Conservation (phyloP, 1,284 basidiomycete species). For the Trichosporon asahii region DNA sequence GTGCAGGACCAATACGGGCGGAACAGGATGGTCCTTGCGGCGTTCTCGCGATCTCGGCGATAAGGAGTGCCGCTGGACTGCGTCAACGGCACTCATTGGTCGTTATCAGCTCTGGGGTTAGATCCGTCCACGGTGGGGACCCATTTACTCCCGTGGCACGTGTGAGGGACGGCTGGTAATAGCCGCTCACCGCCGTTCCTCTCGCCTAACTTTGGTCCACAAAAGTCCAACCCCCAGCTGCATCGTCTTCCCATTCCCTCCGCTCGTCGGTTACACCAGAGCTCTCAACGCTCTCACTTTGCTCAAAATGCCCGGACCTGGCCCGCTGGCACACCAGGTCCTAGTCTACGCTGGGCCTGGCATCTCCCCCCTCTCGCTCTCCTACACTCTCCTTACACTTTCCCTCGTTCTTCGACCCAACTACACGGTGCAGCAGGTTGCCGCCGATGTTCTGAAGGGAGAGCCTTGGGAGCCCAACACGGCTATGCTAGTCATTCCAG, state of each 20-base stretch:
- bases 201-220: constrained; percentile 10
- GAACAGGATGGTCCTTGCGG: constrained; percentile 48
- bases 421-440: constrained; percentile 71
- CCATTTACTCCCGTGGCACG: constrained; percentile 4
- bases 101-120: background rate
- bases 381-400: constrained; percentile 60
- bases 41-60: constrained; percentile 10
- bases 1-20: constrained; percentile 74
- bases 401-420: constrained; percentile 63
- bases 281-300: background rate
- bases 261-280: background rate
- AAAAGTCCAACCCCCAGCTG: background rate
- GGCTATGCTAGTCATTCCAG: constrained; percentile 72
- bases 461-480: constrained; percentile 75
- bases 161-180: constrained; percentile 3
- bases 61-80: background rate
- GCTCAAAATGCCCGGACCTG: constrained; percentile 41
- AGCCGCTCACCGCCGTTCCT: background rate
- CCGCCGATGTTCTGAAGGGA: constrained; percentile 58
- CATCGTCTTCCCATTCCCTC: background rate
- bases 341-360: constrained; percentile 75
- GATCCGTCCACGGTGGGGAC: background rate
- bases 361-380: constrained; percentile 60
- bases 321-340: constrained; percentile 56
- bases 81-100: background rate